phyloP scores from a whole-genome alignment of 257 asterid species.

The Fraxinus excelsior region DNA sequence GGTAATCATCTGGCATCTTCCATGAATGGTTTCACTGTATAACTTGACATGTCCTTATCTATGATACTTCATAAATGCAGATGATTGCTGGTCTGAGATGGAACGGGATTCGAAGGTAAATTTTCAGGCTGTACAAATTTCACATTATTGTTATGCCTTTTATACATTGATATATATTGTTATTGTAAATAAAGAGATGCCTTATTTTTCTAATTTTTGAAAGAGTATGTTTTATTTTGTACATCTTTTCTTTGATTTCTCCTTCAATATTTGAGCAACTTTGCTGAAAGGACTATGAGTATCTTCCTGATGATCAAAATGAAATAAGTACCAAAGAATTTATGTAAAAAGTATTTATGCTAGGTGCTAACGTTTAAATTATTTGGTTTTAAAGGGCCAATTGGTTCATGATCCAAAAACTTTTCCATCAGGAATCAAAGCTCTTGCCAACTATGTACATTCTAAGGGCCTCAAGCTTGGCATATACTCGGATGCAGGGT shows the following conservation, averaged over 20 bases:
- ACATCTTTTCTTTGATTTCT: neutral
- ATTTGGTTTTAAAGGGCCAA: conserved; percentile 62
- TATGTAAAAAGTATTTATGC: neutral
- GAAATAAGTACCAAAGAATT: neutral
- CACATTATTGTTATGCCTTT: neutral
- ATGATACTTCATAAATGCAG: conserved; percentile 50
- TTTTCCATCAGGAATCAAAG: conserved; percentile 87
- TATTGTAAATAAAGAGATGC: neutral
- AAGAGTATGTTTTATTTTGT: neutral
- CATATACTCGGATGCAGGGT: conserved; percentile 99
- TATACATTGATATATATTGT: neutral
- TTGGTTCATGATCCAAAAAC: conserved; percentile 65
- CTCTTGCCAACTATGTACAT: conserved; percentile 88
- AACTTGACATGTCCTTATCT: conserved; percentile 17
- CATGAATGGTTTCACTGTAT: conserved; percentile 4
- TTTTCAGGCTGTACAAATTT: conserved; percentile 21
- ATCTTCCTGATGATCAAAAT: neutral
- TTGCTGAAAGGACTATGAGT: neutral
- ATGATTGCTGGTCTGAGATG: conserved; percentile 89
- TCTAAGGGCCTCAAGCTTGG: conserved; percentile 91
- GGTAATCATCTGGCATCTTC: conserved; percentile 46
- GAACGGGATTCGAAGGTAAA: conserved; percentile 64
- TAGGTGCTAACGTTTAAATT: conserved; percentile 7
- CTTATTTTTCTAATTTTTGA: neutral
- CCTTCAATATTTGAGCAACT: neutral